These are phyloP conservation scores for Neocucurbitaria cava DNA, from an alignment of 2,329 filamentous ascomycete genomes.

Conservation along the genomic window DNA sequence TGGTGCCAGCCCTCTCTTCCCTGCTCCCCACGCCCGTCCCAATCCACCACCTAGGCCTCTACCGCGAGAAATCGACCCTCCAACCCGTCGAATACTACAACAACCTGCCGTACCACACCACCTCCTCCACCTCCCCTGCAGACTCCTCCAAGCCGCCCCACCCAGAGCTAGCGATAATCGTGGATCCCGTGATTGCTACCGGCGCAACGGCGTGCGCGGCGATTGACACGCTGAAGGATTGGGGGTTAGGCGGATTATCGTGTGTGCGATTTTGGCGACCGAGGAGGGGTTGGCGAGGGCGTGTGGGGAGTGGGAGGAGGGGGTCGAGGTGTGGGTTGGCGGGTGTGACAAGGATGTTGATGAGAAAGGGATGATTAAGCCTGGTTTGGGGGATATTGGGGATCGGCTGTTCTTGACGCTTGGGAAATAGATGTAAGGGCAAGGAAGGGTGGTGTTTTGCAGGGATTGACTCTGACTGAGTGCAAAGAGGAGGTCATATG, in stretches of 20 bases:
- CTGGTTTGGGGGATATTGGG: slow-evolving; percentile 88
- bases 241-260: slow-evolving; percentile 86
- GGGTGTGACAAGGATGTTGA: slow-evolving; percentile 78
- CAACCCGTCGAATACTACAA: slow-evolving; percentile 98
- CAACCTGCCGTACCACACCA: slow-evolving; percentile 81
- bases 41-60: slow-evolving; percentile 93
- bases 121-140: slow-evolving; percentile 51
- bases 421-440: too few relatives aligned
- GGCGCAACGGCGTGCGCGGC: slow-evolving; percentile 89
- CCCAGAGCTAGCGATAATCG: slow-evolving; percentile 76
- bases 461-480: too few relatives aligned
- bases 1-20: slow-evolving; percentile 86
- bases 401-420: slow-evolving; percentile 89
- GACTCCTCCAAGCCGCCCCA: slow-evolving; percentile 31
- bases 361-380: slow-evolving; percentile 85
- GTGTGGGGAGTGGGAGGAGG: slow-evolving; percentile 78
- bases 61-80: slow-evolving; percentile 85
- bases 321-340: slow-evolving; percentile 81
- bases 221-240: slow-evolving; percentile 86
- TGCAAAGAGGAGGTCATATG: too few relatives aligned
- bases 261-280: slow-evolving; percentile 78
- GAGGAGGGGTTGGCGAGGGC: slow-evolving; percentile 73
- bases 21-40: slow-evolving; percentile 82
- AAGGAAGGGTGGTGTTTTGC: too few relatives aligned
- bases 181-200: slow-evolving; percentile 93